Conservation (phyloP, 2,329 filamentous ascomycete genomes). For the Colletotrichum karsti region DNA sequence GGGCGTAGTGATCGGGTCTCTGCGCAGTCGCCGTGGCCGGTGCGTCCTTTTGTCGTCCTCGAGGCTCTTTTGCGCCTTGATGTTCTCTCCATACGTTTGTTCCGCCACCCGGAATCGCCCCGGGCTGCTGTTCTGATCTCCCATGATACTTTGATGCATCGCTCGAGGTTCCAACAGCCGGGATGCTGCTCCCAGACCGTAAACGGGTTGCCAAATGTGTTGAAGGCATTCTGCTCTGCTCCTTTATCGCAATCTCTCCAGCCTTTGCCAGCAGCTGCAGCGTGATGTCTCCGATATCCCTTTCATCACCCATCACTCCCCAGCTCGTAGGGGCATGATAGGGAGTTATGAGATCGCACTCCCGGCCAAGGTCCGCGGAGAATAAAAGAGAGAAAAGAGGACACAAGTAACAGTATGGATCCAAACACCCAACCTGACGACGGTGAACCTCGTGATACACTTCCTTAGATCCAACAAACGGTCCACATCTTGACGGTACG, state of each 20-base stretch:
- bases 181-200: not conserved
- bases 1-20: not conserved
- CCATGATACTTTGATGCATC: not conserved
- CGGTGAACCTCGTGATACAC: not conserved
- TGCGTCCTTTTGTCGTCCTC: not conserved
- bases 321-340: not conserved
- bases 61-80: not conserved
- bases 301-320: slow-evolving; percentile 17
- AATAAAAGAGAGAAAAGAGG: not conserved
- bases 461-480: not conserved
- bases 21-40: not conserved
- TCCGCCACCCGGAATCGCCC: not conserved
- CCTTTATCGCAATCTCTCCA: not conserved
- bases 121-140: not conserved
- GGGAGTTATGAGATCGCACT: not conserved
- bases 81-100: not conserved
- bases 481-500: slow-evolving; percentile 4
- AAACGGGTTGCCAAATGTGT: not conserved
- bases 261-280: slow-evolving; percentile 12
- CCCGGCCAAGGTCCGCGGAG: not conserved
- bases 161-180: not conserved
- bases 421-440: not conserved
- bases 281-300: slow-evolving; percentile 1
- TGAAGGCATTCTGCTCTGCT: slow-evolving; percentile 10
- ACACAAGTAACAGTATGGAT: not conserved